Evolutionary conservation across 495 filamentous ascomycete genomes (phyloP).

Genomic region (Aspergillus heteromorphus): DNA sequence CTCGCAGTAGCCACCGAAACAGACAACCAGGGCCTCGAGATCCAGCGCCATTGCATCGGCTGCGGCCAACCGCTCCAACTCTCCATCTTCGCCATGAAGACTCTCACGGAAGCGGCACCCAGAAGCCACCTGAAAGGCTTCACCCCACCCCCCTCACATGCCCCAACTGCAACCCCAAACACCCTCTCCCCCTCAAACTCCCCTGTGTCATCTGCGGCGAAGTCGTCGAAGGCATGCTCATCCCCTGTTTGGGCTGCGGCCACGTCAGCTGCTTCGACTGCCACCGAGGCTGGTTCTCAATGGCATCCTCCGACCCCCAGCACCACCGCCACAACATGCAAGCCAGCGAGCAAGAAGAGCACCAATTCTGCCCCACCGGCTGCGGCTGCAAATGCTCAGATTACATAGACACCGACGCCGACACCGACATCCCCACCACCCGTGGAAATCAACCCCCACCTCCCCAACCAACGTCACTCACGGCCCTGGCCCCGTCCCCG

Average conservation of each 20-base stretch:
- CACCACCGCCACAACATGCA: background rate
- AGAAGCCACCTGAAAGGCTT: constrained; percentile 20
- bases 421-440: constrained; percentile 21
- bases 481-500: constrained; percentile 6
- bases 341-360: constrained; percentile 11
- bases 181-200: constrained; percentile 33
- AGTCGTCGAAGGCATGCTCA: constrained; percentile 42
- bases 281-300: constrained; percentile 37
- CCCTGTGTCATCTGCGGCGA: constrained; percentile 46
- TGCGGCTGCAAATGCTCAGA: constrained; percentile 49
- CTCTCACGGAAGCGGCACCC: constrained; percentile 14
- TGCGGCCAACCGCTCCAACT: constrained; percentile 39
- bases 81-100: constrained; percentile 35
- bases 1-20: background rate
- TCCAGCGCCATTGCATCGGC: constrained; percentile 40
- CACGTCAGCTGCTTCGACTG: constrained; percentile 49
- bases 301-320: constrained; percentile 3
- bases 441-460: constrained; percentile 16
- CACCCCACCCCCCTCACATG: constrained; percentile 18
- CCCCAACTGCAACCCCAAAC: constrained; percentile 34
- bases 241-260: constrained; percentile 48
- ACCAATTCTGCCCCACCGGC: constrained; percentile 38
- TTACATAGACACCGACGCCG: constrained; percentile 28
- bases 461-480: constrained; percentile 5
- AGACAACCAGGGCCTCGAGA: constrained; percentile 28